Percentiles rank a stretch among this genome's conserved stretches.
Evolutionary conservation across 176 grass and related monocot genomes (phyloP).

Genomic region (Melocanna baccifera): DNA sequence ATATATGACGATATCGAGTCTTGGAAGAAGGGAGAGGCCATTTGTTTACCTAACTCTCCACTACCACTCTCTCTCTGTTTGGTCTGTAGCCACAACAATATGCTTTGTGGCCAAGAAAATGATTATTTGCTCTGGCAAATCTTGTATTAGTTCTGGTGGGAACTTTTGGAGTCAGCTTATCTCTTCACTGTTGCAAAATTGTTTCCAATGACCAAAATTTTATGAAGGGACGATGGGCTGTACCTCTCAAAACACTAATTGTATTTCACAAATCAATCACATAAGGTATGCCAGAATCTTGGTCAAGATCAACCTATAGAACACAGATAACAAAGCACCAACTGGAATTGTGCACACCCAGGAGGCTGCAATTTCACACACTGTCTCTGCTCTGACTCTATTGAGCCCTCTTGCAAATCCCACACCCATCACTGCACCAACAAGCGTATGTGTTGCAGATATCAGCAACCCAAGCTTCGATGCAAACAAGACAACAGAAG

Average conservation of each 20-base stretch:
- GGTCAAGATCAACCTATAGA: slow-evolving; percentile 75
- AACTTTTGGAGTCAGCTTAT: slow-evolving; percentile 6
- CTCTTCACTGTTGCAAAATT: neutral
- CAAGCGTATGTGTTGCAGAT: slow-evolving; percentile 93
- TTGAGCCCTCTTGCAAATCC: slow-evolving; percentile 93
- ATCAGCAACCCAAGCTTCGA: slow-evolving; percentile 89
- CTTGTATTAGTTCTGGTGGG: slow-evolving; percentile 19
- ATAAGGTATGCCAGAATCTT: slow-evolving; percentile 70
- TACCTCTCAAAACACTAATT: slow-evolving; percentile 29
- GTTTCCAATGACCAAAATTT: slow-evolving; percentile 20
- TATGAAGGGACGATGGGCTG: slow-evolving; percentile 6
- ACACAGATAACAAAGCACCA: slow-evolving; percentile 58
- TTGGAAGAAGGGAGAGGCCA: no score
- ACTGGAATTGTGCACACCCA: slow-evolving; percentile 94
- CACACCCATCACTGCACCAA: slow-evolving; percentile 97
- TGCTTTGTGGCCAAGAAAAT: slow-evolving; percentile 35
- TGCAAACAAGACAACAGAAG: slow-evolving; percentile 88
- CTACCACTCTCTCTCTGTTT: no score
- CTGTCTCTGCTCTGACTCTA: slow-evolving; percentile 74
- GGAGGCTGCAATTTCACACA: slow-evolving; percentile 78
- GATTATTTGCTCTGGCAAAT: slow-evolving; percentile 35
- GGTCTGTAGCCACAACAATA: no score
- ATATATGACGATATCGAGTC: no score
- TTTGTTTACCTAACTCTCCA: no score
- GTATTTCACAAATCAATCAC: slow-evolving; percentile 39